Evolutionary conservation across 345 rosid species (phyloP), one percentile per base, ranked within the genome.

Genomic region (Arabidopsis arenosa): DNA sequence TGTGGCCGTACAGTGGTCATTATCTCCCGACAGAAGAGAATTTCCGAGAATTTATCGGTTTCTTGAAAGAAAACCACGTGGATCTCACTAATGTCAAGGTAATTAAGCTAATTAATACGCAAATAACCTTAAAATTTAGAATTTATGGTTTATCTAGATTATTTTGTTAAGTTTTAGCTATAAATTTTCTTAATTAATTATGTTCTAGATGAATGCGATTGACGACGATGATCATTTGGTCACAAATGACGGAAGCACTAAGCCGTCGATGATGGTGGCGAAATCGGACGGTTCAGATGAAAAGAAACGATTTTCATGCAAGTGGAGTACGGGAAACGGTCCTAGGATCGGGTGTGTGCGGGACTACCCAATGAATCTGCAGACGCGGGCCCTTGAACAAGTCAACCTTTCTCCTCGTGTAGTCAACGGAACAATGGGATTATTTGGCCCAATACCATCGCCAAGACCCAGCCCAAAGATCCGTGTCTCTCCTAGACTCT

Each of bases 1-100:
- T 92, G 37, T 95, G 98, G 99, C 97, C 98, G 0, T 92, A 95
- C 62, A 95, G 99, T 53, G 99, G 99, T 54, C 99, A 95, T 76
- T 95, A 95, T 76, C 97, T 55, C 62, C 99, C 99, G 8, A 95
- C 97, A 0, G 98, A 92, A 54, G 99, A 89, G n/a, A 89, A 95
- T 55, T 92, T 95, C 79, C 74, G 32, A 81, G 99, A 89, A 52
- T 95, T 92, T 77, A 80, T 92, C 7, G 62, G 70, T 65, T 95
- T 88, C 72, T 91, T 95, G 12, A 69, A 78, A 62, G 96, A 89
- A 28, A 80, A 92, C 53, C 30, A 81, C 7, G 94, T 95, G 1
- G 88, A 95, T 76, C 96, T 95, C 64, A 80, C 88, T 59, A 76
- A 87, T 47, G 99, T 92, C 7, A 89, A 90, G 99, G 99, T 95